Evolutionary conservation across 106 monocot genomes (phyloP).

Genomic region (Amphibolis antarctica): DNA sequence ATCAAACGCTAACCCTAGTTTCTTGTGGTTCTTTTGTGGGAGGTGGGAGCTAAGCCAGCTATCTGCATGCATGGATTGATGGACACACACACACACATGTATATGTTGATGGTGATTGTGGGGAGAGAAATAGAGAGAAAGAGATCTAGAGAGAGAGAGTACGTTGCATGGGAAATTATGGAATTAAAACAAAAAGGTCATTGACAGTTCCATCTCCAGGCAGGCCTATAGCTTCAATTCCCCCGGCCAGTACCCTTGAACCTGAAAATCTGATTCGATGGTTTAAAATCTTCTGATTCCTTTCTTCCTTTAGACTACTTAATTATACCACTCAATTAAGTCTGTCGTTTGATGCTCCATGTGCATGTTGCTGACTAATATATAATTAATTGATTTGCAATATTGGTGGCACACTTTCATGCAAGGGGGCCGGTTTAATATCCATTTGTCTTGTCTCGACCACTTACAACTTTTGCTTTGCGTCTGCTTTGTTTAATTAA

Average conservation of each 20-base stretch:
- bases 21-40: not conserved
- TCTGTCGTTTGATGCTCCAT: not conserved
- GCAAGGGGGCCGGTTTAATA: not conserved
- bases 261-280: not conserved
- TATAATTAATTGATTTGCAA: too few species aligned
- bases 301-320: not conserved
- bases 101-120: not conserved
- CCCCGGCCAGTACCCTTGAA: too few species aligned
- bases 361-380: slow-evolving; percentile 4
- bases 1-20: slow-evolving; percentile 6
- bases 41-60: not conserved
- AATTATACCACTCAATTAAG: too few species aligned
- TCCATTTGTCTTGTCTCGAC: not conserved
- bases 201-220: not conserved
- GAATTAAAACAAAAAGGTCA: not conserved
- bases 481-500: slow-evolving; percentile 1
- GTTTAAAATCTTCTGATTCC: slow-evolving; percentile 1
- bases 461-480: not conserved
- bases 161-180: slow-evolving; percentile 48
- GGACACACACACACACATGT: too few species aligned
- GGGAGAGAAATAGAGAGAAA: too few species aligned
- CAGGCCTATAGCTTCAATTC: too few species aligned
- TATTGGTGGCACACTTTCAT: too few species aligned
- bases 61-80: slow-evolving; percentile 13
- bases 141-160: too few species aligned